These are phyloP conservation scores for Kodamaea neixiangensis DNA, from an alignment of 805 yeast species.

Conservation along the genomic window DNA sequence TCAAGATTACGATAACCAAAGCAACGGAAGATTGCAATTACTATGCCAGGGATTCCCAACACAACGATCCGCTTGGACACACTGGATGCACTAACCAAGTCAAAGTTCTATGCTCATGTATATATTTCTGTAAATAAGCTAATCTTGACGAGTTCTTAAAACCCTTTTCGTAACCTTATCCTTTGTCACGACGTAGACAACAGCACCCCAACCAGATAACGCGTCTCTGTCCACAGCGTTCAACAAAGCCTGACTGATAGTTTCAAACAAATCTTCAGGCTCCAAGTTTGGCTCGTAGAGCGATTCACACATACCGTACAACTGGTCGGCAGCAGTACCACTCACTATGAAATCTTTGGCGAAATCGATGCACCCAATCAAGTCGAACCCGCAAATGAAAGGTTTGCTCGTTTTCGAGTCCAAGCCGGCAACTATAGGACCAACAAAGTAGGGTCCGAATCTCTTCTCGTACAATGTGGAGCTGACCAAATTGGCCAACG, in stretches of 20 bases:
- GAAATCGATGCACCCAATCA: conserved; percentile 93
- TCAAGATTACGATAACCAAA: too few relatives aligned
- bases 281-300: conserved; percentile 91
- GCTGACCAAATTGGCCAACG: conserved; percentile 90
- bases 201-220: conserved; percentile 97
- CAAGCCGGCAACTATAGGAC: conserved; percentile 95
- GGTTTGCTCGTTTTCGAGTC: conserved; percentile 82
- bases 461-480: conserved; percentile 87
- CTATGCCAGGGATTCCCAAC: too few relatives aligned
- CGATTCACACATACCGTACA: conserved; percentile 98
- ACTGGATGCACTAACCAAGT: not conserved
- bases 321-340: conserved; percentile 96
- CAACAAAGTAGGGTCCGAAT: conserved; percentile 95
- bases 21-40: too few relatives aligned
- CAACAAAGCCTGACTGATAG: conserved; percentile 88
- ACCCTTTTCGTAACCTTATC: conserved; percentile 87
- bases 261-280: conserved; percentile 94
- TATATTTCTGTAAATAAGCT: conserved; percentile 18
- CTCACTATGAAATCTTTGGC: conserved; percentile 93
- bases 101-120: not conserved
- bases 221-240: conserved; percentile 98
- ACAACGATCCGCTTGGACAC: too few relatives aligned
- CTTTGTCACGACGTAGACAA: conserved; percentile 87
- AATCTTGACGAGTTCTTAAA: conserved; percentile 95
- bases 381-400: conserved; percentile 92